Percentiles rank a stretch among this genome's conserved stretches.
Conservation (phyloP, 2,329 filamentous ascomycete genomes). For the Ophiocordyceps sinensis region DNA sequence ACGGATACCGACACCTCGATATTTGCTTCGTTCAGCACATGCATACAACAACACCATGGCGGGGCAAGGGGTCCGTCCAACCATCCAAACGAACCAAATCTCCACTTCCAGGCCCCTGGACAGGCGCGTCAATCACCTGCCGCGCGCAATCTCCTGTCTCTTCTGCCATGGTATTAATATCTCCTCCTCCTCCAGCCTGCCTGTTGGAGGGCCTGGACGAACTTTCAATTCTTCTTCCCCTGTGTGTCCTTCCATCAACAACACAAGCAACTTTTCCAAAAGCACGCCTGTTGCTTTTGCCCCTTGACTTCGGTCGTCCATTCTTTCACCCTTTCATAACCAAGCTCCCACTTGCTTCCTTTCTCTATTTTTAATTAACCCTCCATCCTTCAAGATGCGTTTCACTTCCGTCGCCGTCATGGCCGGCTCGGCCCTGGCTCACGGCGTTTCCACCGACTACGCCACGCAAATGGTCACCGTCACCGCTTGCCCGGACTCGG, state of each 20-base stretch:
- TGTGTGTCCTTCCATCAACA: constrained; percentile 25
- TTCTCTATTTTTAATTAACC: constrained; percentile 14
- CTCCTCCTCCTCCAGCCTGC: constrained; percentile 19
- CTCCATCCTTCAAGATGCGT: constrained; percentile 42
- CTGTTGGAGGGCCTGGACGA: not conserved
- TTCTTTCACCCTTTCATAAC: constrained; percentile 23
- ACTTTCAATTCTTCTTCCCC: constrained; percentile 8
- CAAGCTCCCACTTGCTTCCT: constrained; percentile 14
- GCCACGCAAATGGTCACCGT: constrained; percentile 37
- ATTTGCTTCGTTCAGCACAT: too few relatives aligned
- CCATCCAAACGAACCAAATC: not conserved
- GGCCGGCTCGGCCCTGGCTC: constrained; percentile 19
- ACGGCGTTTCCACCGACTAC: constrained; percentile 19
- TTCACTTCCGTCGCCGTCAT: constrained; percentile 37
- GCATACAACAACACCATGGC: not conserved
- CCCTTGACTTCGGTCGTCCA: constrained; percentile 43
- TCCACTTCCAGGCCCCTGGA: not conserved
- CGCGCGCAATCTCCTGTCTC: constrained; percentile 21
- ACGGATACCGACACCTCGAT: too few relatives aligned
- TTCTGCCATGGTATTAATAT: constrained; percentile 19
- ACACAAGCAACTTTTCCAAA: constrained; percentile 24
- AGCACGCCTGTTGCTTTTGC: constrained; percentile 12
- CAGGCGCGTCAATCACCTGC: not conserved
- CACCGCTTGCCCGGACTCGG: constrained; percentile 37
- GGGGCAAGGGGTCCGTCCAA: not conserved